Base-by-base conservation (phyloP, 805 yeast species). In the Nakazawaea sp. region DNA sequence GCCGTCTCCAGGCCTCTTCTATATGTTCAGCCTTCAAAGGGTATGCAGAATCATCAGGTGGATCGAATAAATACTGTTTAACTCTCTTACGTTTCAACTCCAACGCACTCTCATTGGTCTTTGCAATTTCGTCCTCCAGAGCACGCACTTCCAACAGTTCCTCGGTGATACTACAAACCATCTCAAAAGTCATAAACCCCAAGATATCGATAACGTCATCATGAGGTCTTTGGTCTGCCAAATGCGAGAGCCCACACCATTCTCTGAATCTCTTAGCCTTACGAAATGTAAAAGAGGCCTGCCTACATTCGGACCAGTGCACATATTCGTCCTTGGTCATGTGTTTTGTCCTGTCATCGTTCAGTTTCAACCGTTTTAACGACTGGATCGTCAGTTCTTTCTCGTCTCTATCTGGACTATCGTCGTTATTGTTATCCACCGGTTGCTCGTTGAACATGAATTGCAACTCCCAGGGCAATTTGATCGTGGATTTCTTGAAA, bases 221-320 rank as follows among this genome's bases (percentile, higher is more conserved):
- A 53, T 84, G 85, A 2, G 97, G 96, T 50, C 90, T 75, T 16
- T 90, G 76, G 44, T 92, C 98, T 4, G 95, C 81, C 28, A 92
- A 62, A 36, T 77, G 81, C 1, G 86, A 61, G 30, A 90, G 75
- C 10, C 92, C 95, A 13, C 95, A 90, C 98, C 98, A 92, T 50
- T 92, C 98, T 52, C 90, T 73, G 55, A 92, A 92, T 51, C 97
- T 66, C 55, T 88, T 88, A n/a, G 84, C 83, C 56, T 92, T 92
- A 48, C 97, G 72, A 51, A 88, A 92, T 1, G 98, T 92, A 56
- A 92, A 92, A 42, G 94, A 81, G 1, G 97, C 97, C 58, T 92
- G 98, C 44, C 98, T 75, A 60, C 98, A 92, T 53, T 92, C 98
- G 10, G 96, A 85, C 97, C 97, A 92, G 56, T 92, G 98, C 13